Evolutionary conservation across 345 rosid genomes (phyloP), one percentile per base, ranked within the genome.

Genomic region (Eucalyptus tenuipes): DNA sequence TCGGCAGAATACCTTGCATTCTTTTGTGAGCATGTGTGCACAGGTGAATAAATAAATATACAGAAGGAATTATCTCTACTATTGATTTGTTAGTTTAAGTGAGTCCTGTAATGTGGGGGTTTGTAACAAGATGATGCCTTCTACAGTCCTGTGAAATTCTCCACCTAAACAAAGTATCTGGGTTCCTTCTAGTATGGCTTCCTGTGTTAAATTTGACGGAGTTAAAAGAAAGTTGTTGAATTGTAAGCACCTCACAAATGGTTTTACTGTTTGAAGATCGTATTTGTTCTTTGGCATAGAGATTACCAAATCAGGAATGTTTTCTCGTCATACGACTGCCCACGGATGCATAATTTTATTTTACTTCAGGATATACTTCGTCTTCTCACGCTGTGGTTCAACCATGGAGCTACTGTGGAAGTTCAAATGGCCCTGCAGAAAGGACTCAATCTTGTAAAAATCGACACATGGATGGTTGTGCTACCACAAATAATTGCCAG

Each of bases 401-500:
- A 95, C 94, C 99, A 98, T 94, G 99, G 99, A 93, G 97, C 95
- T 91, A 95, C 96, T 50, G 92, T 91, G 87, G 99, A 98, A 86
- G 99, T 98, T 91, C 99, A 98, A 93, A 90, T 84, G 91, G 99
- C 99, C 88, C 89, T 98, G 66, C 93, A 93, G 94, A 94, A 90
- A 88, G 99, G 99, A 90, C 97, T 98, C 92, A 88, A 90, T 50
- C 96, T 92, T 93, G 99, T 98, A 91, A 98, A 96, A 92, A 97
- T 98, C 88, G 94, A 98, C 91, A 98, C 99, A 52, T 98, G 99
- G 99, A 95, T 98, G 89, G 99, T 93, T 89, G 99, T 98, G 91
- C 92, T 98, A 89, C 99, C 99, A 37, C 99, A 98, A 93, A 98
- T 98, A 93, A 98, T 98, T 91, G 99, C 99, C 90, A 94, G 99